Evolutionary conservation across 305 asterid species (phyloP).

Genomic region (Fraxinus platypoda): DNA sequence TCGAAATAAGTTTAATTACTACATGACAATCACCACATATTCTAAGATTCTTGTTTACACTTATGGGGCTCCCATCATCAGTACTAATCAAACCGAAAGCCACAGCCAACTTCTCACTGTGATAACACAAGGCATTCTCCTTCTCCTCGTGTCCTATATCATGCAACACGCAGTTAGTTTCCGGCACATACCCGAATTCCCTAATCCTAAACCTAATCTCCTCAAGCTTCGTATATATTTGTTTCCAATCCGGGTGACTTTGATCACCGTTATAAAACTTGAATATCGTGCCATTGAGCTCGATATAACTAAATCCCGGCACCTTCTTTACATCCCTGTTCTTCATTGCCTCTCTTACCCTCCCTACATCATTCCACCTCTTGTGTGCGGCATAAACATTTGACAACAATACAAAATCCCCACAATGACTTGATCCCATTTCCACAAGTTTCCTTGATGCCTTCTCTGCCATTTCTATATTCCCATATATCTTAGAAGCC

Average conservation of each 20-base stretch:
- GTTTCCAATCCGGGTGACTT: conserved; percentile 52
- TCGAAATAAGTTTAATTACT: conserved; percentile 76
- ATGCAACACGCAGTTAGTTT: conserved; percentile 73
- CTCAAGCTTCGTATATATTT: conserved; percentile 65
- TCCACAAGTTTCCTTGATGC: conserved; percentile 77
- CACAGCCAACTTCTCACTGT: conserved; percentile 91
- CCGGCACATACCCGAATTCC: conserved; percentile 70
- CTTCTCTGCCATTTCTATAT: conserved; percentile 79
- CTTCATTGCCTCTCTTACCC: conserved; percentile 82
- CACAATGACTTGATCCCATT: conserved; percentile 78
- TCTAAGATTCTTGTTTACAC: conserved; percentile 83
- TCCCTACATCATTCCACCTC: conserved; percentile 84
- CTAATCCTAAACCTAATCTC: conserved; percentile 55
- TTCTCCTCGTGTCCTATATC: conserved; percentile 90
- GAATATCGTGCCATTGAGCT: conserved; percentile 50
- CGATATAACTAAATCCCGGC: conserved; percentile 82
- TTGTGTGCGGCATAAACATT: conserved; percentile 74
- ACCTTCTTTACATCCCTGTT: conserved; percentile 63
- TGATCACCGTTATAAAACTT: conserved; percentile 72
- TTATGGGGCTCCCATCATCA: conserved; percentile 43
- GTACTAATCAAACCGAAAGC: conserved; percentile 75
- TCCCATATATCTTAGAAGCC: conserved; percentile 74
- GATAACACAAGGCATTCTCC: conserved; percentile 75
- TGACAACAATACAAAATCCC: conserved; percentile 81
- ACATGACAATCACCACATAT: conserved; percentile 95